phyloP scores from a whole-genome alignment of 2,329 filamentous ascomycete genomes.

The Cyphellophora attinorum region DNA sequence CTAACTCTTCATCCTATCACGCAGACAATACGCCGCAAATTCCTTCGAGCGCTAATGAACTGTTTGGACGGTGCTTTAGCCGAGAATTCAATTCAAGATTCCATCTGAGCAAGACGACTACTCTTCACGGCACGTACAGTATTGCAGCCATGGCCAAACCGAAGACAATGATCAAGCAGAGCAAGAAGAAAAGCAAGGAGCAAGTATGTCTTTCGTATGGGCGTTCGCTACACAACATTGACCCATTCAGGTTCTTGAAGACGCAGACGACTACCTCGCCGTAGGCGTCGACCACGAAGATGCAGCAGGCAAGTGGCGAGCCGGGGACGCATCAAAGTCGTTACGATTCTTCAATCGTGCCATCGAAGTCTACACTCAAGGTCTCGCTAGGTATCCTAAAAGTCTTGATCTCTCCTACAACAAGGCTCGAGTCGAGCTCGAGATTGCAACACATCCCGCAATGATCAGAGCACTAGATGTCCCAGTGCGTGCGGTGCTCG shows the following conservation, averaged over 20 bases:
- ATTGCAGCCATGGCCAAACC: slow-evolving; percentile 17
- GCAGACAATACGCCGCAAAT: no score
- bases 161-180: slow-evolving; percentile 19
- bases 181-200: slow-evolving; percentile 23
- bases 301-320: slow-evolving; percentile 65
- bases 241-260: slow-evolving; percentile 42
- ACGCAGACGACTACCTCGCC: slow-evolving; percentile 50
- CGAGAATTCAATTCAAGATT: no score
- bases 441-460: slow-evolving; percentile 57
- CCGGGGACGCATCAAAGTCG: slow-evolving; percentile 58
- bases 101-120: no score
- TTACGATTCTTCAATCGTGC: slow-evolving; percentile 51
- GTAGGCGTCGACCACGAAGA: slow-evolving; percentile 59
- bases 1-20: no score
- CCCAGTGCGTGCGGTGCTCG: slow-evolving; percentile 44
- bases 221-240: slow-evolving; percentile 7
- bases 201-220: slow-evolving; percentile 24
- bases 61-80: no score
- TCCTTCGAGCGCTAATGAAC: no score
- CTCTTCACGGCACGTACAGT: no score
- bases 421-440: slow-evolving; percentile 62
- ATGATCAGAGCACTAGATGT: slow-evolving; percentile 50
- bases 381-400: slow-evolving; percentile 48
- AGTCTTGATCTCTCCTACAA: slow-evolving; percentile 68
- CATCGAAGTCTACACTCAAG: slow-evolving; percentile 56